Evolutionary conservation across 2,329 filamentous ascomycete species (phyloP), one percentile per base, ranked within the genome.

Genomic region (Calonectria crousiana): DNA sequence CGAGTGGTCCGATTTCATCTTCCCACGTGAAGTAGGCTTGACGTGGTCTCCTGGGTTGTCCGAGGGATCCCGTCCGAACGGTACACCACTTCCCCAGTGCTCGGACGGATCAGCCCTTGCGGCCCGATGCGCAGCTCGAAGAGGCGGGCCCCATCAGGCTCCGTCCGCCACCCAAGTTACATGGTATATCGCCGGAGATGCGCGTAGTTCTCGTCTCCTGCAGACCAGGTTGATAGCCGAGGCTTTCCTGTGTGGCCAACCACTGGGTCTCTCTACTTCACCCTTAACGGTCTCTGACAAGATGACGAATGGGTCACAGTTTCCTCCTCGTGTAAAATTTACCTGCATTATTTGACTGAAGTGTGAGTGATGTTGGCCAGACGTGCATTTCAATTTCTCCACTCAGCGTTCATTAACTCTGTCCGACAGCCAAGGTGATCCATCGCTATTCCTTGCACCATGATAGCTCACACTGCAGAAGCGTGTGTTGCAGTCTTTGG

Each of bases 101-200:
- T 78, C 69, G 69, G 76, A 74, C 78, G 76, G 79, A 77, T 78
- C 75, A 80, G 74, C 78, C 78, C 78, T 80, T 80, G 78, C 79
- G 79, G 79, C 79, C 79, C 79, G 79, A 80, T 77, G 78, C 79
- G 79, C 78, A 78, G 71, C 73, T 76, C 67, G 69, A 75, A 76
- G 73, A 73, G 75, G 78, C 78, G 76, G 74, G 76, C 73, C 78
- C 77, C 76, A 74, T 77, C 65, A 64, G 64, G 74, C 72, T 73
- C 74, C 75, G 74, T 75, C 73, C 71, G 77, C 74, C 78, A 74
- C 67, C 73, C 30, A 60, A 60, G 32, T 60, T 69, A 69, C 73
- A 70, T 71, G 74, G 68, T 58, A 68, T 62, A 44, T 69, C 60
- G 74, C 65, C 62, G 68, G 44, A 72, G 62, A 67, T 47, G 65